Conservation (phyloP, 177 flowering plant species). For the Tripterygium wilfordii region DNA sequence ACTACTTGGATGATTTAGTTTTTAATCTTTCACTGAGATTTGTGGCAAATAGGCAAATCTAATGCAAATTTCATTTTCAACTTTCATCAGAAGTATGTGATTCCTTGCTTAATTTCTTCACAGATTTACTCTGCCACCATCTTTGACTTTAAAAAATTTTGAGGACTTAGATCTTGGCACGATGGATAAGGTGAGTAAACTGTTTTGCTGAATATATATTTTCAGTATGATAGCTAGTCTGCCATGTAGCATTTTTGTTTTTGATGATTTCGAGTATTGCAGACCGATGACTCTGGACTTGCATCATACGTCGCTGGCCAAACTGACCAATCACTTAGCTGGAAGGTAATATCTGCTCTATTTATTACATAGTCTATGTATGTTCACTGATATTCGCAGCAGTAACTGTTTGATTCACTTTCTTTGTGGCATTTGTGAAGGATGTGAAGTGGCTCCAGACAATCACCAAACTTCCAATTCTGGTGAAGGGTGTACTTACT, state of each 20-base stretch:
- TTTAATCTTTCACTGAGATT: too few relatives aligned
- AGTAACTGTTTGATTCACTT: not conserved
- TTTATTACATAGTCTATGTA: not conserved
- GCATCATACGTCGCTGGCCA: constrained; percentile 80
- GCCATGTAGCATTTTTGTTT: not conserved
- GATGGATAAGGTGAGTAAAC: constrained; percentile 50
- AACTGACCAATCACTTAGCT: constrained; percentile 65
- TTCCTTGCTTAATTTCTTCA: not conserved
- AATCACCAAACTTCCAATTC: constrained; percentile 51
- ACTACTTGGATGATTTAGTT: too few relatives aligned
- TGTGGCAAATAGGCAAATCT: too few relatives aligned
- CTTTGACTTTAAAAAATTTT: constrained; percentile 81
- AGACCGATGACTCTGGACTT: constrained; percentile 75
- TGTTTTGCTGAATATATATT: too few relatives aligned
- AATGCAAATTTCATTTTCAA: not conserved
- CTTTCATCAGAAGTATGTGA: not conserved
- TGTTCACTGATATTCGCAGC: not conserved
- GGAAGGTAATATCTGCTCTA: constrained; percentile 50
- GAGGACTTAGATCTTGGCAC: constrained; percentile 87
- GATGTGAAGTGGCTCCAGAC: constrained; percentile 95
- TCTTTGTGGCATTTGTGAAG: constrained; percentile 31
- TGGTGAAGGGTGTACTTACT: constrained; percentile 35
- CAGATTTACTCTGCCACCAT: constrained; percentile 80
- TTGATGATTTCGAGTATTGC: constrained; percentile 9
- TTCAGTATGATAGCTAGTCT: not conserved